Base-by-base conservation (phyloP, 495 filamentous ascomycete species). In the Clohesyomyces aquaticus region DNA sequence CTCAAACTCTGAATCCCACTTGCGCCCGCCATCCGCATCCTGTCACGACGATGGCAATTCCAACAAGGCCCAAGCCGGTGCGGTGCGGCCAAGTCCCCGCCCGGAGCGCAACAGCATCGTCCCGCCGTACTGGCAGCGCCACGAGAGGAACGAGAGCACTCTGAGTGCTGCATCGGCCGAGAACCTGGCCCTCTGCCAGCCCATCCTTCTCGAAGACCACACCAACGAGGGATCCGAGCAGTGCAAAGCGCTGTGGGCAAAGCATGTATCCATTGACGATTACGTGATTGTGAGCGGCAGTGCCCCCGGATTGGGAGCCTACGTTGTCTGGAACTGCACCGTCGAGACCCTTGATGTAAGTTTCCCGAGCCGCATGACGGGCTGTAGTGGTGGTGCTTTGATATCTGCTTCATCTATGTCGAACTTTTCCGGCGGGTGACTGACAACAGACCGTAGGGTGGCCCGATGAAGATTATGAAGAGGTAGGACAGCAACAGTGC, bases 301-400 rank as follows among this genome's bases (percentile, higher is more conserved):
- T 42, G 79, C 81, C 68, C 84, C 81, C 4, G 84, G 84, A 10
- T 78, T 88, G 18, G 88, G 88, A 2, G 80, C 85, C 0, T 91
- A 90, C 74, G 86, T 90, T 23, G 86, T 89, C 18, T 91, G 88
- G 88, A 87, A 86, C 72, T 88, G 85, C 68, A 84, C 73, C 26
- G 82, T 91, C 35, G 81, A 87, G 68, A 90, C 87, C 2, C 77
- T 90, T 28, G 84, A 90, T 77, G 87, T 88, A 65, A 70, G 83
- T 81, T 43, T 56, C 27, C 27, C 27, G 19, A 46, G 1, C 49
- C 45, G 18, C 25, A 27, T 47, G 42, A 59, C 56, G 56, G 59
- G n/a, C n/a, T n/a, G n/a, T n/a, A n/a, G n/a, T n/a, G n/a, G 42
- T 66, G 51, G 41, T 63, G 58, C 19, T 46, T 16, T 22, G 19